Percentiles rank a stretch among this genome's conserved stretches.
These are phyloP conservation scores for Trichoderma aggressivum DNA, from an alignment of 2,329 filamentous ascomycete species.

Conservation along the genomic window DNA sequence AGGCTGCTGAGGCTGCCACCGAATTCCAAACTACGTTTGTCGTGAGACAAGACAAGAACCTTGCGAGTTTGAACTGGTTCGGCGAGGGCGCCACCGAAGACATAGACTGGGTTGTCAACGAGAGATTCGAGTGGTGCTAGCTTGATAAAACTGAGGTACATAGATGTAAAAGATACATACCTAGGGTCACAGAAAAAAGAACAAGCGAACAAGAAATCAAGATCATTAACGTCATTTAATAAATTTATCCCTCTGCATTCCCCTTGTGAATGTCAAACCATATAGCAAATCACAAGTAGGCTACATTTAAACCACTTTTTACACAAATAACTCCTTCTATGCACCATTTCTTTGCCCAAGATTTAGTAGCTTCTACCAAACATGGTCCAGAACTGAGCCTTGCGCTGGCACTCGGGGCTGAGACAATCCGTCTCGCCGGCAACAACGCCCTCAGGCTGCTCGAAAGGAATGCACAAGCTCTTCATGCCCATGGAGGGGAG, in stretches of 20 bases:
- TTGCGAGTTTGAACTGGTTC: slow-evolving; percentile 71
- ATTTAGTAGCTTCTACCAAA: slow-evolving; percentile 71
- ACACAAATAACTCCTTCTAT: slow-evolving; percentile 10
- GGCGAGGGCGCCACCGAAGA: slow-evolving; percentile 49
- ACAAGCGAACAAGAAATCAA: neutral
- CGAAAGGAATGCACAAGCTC: slow-evolving; percentile 70
- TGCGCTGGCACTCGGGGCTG: slow-evolving; percentile 76
- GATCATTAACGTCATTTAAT: slow-evolving; percentile 14
- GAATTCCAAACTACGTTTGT: slow-evolving; percentile 50
- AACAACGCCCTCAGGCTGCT: slow-evolving; percentile 78
- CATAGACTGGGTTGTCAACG: slow-evolving; percentile 70
- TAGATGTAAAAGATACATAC: neutral
- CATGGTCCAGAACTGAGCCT: slow-evolving; percentile 86
- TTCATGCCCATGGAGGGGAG: slow-evolving; percentile 63
- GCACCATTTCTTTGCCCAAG: neutral
- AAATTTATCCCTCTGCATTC: slow-evolving; percentile 4
- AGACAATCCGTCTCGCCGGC: slow-evolving; percentile 85
- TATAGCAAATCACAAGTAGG: slow-evolving; percentile 1
- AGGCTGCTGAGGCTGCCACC: slow-evolving; percentile 43
- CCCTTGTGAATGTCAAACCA: slow-evolving; percentile 9
- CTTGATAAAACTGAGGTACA: neutral
- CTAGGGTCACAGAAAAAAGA: neutral
- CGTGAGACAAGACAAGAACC: slow-evolving; percentile 61
- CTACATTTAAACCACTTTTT: neutral
- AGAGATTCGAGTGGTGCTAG: slow-evolving; percentile 77